Conservation (phyloP, 2,329 filamentous ascomycete species). For the Cladobotryum mycophilum region DNA sequence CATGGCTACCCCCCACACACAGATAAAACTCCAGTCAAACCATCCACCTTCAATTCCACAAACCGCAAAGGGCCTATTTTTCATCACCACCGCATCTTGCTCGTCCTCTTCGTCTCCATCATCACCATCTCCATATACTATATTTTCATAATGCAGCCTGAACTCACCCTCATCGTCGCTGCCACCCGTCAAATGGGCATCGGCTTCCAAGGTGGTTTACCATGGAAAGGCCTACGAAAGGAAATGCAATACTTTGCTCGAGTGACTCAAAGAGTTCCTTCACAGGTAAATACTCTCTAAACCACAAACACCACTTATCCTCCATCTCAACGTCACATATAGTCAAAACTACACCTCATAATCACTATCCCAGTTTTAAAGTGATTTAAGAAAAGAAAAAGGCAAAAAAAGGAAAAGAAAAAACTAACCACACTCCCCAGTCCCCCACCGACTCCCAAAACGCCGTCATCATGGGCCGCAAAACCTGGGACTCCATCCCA, state of each 20-base stretch:
- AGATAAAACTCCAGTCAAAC: too few species aligned
- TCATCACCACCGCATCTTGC: neutral
- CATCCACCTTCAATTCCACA: too few species aligned
- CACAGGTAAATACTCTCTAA: conserved; percentile 26
- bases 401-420: neutral
- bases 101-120: neutral
- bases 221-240: conserved; percentile 81
- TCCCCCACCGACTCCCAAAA: conserved; percentile 42
- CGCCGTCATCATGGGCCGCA: conserved; percentile 93
- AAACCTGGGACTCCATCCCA: conserved; percentile 92
- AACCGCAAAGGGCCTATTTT: neutral
- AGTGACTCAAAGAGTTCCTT: conserved; percentile 65
- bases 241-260: conserved; percentile 96
- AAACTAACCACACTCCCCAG: conserved; percentile 14
- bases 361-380: neutral
- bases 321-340: neutral
- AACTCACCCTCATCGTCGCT: conserved; percentile 89
- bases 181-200: conserved; percentile 89
- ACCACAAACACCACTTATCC: neutral
- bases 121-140: neutral
- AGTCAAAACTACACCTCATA: neutral
- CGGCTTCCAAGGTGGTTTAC: conserved; percentile 68
- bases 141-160: conserved; percentile 32
- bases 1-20: too few species aligned
- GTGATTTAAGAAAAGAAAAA: neutral